Percentiles rank a stretch among this genome's conserved stretches.
These are phyloP conservation scores for Helicostylum pulchrum DNA, from an alignment of 192 early-diverging fungal species.

Conservation along the genomic window DNA sequence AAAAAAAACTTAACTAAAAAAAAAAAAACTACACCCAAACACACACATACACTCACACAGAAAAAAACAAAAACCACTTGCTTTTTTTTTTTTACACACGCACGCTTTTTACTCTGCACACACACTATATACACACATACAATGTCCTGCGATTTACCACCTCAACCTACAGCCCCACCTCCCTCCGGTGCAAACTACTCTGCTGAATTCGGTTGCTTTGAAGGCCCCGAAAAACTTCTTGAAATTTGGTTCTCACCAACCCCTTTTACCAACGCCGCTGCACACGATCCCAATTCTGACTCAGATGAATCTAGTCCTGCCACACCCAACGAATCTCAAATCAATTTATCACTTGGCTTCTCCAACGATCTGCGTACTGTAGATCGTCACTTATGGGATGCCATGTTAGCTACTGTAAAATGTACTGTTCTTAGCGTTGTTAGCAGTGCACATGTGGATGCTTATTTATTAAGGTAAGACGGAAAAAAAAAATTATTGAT, in stretches of 20 bases:
- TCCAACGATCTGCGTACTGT: conserved; percentile 55
- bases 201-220: conserved; percentile 62
- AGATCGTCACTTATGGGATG: conserved; percentile 77
- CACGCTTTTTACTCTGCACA: neutral
- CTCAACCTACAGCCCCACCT: conserved; percentile 28
- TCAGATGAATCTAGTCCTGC: conserved; percentile 22
- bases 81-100: neutral
- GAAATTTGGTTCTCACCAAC: conserved; percentile 91
- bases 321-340: conserved; percentile 14
- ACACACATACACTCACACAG: neutral
- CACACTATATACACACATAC: neutral
- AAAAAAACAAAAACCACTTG: neutral
- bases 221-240: conserved; percentile 97
- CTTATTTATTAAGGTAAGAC: conserved; percentile 82
- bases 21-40: neutral
- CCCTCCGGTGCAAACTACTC: conserved; percentile 36
- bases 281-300: conserved; percentile 3
- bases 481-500: neutral
- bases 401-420: conserved; percentile 91
- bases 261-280: neutral
- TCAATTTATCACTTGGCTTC: conserved; percentile 14
- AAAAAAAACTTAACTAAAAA: conserved; percentile 4
- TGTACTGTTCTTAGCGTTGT: conserved; percentile 88
- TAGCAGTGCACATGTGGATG: conserved; percentile 77
- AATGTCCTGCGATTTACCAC: conserved; percentile 7